A percentile compares a stretch with the other conserved stretches of the same genome.
phyloP scores from a whole-genome alignment of 768 basidiomycete species.

The Lepiota brunneoincarnata region DNA sequence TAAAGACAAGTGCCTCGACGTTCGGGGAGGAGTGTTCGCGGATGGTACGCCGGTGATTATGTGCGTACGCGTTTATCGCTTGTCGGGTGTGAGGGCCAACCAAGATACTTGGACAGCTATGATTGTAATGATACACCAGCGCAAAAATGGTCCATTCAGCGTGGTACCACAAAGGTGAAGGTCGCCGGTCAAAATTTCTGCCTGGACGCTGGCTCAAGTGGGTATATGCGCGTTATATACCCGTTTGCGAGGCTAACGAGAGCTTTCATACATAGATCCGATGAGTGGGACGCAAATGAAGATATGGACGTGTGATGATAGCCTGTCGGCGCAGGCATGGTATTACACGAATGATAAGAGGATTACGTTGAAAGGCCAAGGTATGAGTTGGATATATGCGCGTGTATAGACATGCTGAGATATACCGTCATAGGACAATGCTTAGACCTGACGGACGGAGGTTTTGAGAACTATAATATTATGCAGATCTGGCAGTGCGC shows the following conservation, averaged over 20 bases:
- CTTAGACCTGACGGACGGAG: constrained; percentile 20
- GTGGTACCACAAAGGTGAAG: constrained; percentile 22
- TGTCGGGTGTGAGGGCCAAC: not conserved
- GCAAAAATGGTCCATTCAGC: constrained; percentile 25
- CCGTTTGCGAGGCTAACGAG: not conserved
- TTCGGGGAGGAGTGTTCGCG: constrained; percentile 19
- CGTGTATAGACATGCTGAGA: not conserved
- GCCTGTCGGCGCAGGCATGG: constrained; percentile 22
- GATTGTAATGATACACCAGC: constrained; percentile 27
- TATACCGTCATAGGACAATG: not conserved
- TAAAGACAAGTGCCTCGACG: constrained; percentile 27
- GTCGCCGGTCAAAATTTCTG: constrained; percentile 22
- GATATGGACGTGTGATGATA: constrained; percentile 22
- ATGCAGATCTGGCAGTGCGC: constrained; percentile 21
- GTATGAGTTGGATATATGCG: constrained; percentile 7
- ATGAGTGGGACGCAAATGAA: constrained; percentile 20
- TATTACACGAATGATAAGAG: constrained; percentile 24
- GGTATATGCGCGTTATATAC: constrained; percentile 6
- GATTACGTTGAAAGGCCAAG: constrained; percentile 18
- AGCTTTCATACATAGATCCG: constrained; percentile 17
- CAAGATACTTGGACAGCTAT: constrained; percentile 16
- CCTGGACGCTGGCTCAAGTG: constrained; percentile 25
- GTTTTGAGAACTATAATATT: constrained; percentile 13
- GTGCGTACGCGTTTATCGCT: constrained; percentile 15
- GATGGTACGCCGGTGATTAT: constrained; percentile 31